Base-by-base conservation (phyloP, 345 rosid genomes). In the Atalantia buxifolia region DNA sequence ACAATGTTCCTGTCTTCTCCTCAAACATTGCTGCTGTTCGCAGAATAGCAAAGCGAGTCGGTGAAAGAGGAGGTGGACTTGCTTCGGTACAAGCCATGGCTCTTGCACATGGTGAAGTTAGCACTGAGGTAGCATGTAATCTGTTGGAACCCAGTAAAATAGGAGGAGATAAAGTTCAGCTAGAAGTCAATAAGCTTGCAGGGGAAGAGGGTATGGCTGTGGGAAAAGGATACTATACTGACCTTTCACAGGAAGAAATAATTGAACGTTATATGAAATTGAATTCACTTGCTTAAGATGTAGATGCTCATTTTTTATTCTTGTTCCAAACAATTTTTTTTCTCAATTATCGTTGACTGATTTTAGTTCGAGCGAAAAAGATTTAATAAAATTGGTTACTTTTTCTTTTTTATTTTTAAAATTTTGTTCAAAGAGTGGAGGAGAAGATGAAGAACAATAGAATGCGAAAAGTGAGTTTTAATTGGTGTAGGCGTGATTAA, bases 111-210 rank as follows among this genome's bases (percentile, higher is more conserved):
- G 88, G 88, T 50, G 88, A 88, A 72, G 87, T 84, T 62, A 81
- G 89, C 25, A 91, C 81, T 48, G 99, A 95, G 84, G 97, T 95
- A 25, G 99, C 98, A 1, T 93, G 98, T 84, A 93, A 93, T 84
- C 82, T 95, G 88, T 78, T 93, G 88, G 90, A 92, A 57, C 95
- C 99, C 21, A 79, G 80, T 64, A 82, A 85, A 61, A 92, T 89
- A 3, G 91, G 97, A 77, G 94, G 93, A 70, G 92, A 85, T 4
- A 82, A 82, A 72, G 94, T 95, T 81, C 98, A 95, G 83, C 81
- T 69, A 48, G 81, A 91, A 85, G 91, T 95, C 57, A 97, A 92
- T 81, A 87, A 82, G 79, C 86, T 92, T 28, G 94, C 94, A 1
- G 33, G 69, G 75, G 90, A 87, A 38, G 90, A 88, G 77, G 92